Percentiles rank a stretch among this genome's conserved stretches.
phyloP scores from a whole-genome alignment of 1,284 basidiomycete species.

The Puccinia triticina region DNA sequence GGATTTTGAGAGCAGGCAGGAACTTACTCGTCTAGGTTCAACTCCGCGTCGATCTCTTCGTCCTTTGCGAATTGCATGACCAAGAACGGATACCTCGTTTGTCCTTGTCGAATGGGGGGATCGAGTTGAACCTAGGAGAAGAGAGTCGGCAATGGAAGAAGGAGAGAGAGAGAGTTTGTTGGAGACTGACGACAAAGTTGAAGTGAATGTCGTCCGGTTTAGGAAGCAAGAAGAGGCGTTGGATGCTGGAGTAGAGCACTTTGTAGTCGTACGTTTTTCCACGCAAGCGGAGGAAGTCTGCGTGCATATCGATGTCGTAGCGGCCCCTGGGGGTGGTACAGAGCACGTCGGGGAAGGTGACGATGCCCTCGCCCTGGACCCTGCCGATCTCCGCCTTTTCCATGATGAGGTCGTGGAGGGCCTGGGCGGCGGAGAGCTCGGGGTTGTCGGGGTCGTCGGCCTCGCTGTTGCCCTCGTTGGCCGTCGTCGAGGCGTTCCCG shows the following conservation, averaged over 20 bases:
- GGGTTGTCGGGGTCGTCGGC: constrained; percentile 61
- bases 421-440: constrained; percentile 81
- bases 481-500: constrained; percentile 70
- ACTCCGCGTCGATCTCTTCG: constrained; percentile 93
- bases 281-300: constrained; percentile 85
- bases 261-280: constrained; percentile 99
- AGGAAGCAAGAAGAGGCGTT: constrained; percentile 87
- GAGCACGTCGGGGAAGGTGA: constrained; percentile 96
- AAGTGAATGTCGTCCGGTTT: constrained; percentile 93
- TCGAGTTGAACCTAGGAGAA: constrained; percentile 77
- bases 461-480: constrained; percentile 56
- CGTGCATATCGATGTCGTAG: constrained; percentile 98
- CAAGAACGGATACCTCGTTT: constrained; percentile 95
- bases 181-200: constrained; percentile 82
- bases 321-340: constrained; percentile 93
- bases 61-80: constrained; percentile 97
- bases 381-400: constrained; percentile 95
- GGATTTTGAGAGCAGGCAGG: neutral
- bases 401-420: constrained; percentile 94
- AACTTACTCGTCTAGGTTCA: constrained; percentile 87
- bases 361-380: constrained; percentile 85
- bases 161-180: neutral
- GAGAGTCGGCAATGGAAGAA: neutral
- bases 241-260: constrained; percentile 86
- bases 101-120: constrained; percentile 94